Base-by-base conservation (phyloP, 1,284 basidiomycete species). In the Sanghuangporus sanghuang region DNA sequence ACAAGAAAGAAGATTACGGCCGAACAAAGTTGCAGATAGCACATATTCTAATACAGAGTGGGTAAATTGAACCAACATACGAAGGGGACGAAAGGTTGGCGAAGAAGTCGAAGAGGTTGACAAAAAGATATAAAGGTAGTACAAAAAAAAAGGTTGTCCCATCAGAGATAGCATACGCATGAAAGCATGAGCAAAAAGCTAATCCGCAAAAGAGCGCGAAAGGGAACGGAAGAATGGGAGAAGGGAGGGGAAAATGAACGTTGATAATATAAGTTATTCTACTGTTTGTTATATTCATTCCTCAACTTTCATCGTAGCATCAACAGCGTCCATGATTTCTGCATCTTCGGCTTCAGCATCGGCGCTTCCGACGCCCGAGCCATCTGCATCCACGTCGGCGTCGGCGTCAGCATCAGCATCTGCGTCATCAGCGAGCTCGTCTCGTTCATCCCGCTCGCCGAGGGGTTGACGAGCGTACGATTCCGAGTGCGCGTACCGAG, bases 321-420 rank as follows among this genome's bases (percentile, higher is more conserved):
- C 63, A 8, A 64, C 63, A 40, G 63, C 63, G 32, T 64, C 63
- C 50, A 59, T 42, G 11, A 64, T 44, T 2, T 59, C 63, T 32
- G 57, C 63, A 55, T 64, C 63, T 2, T 60, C 53, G 6, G 32
- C 32, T 40, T 64, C 63, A n/a, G 58, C 63, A 36, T 64, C 58
- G 0, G 39, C 57, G 42, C 57, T 49, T 35, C 35, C 42, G n/a
- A 62, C 38, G 11, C 53, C 53, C 16, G 53, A 54, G 11, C 53
- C 53, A 18, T 54, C 53, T 14, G 53, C 53, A 38, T 54, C 58
- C 18, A n/a, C 49, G 23, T 59, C 57, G 6, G 16, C 44, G 35
- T 59, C 55, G 16, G 56, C 46, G 3, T 58, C 38, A 18, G 14
- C 38, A 18, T 54, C 53, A 1, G 32, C 53, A 38, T 54, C 53